Evolutionary conservation across 164 flowering plant species (phyloP).

Genomic region (Litsea cubeba): DNA sequence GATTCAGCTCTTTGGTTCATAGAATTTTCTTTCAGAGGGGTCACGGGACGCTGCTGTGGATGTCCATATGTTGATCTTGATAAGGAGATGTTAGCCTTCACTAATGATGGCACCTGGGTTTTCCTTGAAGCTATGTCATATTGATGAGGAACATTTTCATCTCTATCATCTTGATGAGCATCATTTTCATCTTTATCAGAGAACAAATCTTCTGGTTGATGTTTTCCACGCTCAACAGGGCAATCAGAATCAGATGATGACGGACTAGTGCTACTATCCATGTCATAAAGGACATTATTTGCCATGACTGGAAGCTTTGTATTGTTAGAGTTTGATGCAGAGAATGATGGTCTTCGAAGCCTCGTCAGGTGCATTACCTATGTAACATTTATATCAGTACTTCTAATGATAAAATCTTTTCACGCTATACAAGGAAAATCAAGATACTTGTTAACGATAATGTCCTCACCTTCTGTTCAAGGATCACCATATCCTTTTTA

Average conservation of each 20-base stretch:
- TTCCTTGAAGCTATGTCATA: conserved; percentile 14
- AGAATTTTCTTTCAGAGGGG: conserved; percentile 49
- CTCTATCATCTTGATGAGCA: not conserved
- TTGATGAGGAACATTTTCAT: conserved; percentile 10
- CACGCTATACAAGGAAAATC: not conserved
- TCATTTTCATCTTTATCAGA: not conserved
- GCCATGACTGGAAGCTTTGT: conserved; percentile 46
- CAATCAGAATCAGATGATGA: conserved; percentile 84
- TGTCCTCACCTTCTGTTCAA: conserved; percentile 70
- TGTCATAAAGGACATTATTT: conserved; percentile 69
- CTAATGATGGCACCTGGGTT: conserved; percentile 20
- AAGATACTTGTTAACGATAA: not conserved
- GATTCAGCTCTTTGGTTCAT: conserved; percentile 30
- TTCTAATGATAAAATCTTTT: not conserved
- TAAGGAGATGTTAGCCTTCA: conserved; percentile 18
- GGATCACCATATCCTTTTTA: conserved; percentile 62
- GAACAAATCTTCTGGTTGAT: conserved; percentile 12
- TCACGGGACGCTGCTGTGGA: conserved; percentile 18
- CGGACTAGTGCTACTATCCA: conserved; percentile 71
- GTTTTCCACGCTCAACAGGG: conserved; percentile 18
- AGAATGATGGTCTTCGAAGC: conserved; percentile 54
- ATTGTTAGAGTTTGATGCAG: conserved; percentile 21
- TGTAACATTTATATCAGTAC: not conserved
- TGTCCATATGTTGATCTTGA: conserved; percentile 9
- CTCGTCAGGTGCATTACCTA: conserved; percentile 68